phyloP scores from a whole-genome alignment of 2,329 filamentous ascomycete species.

The Stagonosporopsis chrysanthemi region DNA sequence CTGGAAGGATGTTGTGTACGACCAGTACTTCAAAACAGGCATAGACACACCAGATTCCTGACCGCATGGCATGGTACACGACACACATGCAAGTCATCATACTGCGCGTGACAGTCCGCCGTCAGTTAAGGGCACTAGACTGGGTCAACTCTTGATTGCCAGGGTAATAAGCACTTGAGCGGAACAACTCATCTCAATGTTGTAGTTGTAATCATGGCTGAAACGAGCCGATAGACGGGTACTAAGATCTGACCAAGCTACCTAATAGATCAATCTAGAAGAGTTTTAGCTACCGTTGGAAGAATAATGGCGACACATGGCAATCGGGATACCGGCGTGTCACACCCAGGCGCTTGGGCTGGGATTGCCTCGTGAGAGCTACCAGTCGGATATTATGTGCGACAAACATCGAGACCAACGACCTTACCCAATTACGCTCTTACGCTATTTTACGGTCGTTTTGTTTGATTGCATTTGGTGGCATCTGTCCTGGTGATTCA shows the following conservation, averaged over 20 bases:
- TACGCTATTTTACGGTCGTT: not conserved
- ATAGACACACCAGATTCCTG: not conserved
- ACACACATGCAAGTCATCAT: constrained; percentile 13
- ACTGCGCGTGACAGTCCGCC: not conserved
- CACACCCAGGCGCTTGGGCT: constrained; percentile 6
- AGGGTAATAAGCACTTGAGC: constrained; percentile 10
- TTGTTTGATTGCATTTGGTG: not conserved
- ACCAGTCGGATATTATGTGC: constrained; percentile 1
- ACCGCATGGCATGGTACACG: not conserved
- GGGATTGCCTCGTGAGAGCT: constrained; percentile 6
- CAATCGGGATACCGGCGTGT: constrained; percentile 5
- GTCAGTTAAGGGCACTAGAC: not conserved
- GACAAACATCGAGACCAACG: not conserved
- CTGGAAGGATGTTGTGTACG: too few species aligned
- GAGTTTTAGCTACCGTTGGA: not conserved
- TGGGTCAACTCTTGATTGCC: not conserved
- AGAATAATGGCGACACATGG: constrained; percentile 8
- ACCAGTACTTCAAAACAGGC: not conserved
- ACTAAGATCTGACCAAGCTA: constrained; percentile 1
- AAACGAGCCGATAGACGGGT: constrained; percentile 6
- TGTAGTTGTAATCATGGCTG: constrained; percentile 1
- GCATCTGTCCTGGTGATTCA: constrained; percentile 15
- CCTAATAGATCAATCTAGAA: not conserved
- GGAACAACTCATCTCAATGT: constrained; percentile 1
- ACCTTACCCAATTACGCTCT: not conserved